Evolutionary conservation across 768 basidiomycete genomes (phyloP).

Genomic region (Asterophora parasitica): DNA sequence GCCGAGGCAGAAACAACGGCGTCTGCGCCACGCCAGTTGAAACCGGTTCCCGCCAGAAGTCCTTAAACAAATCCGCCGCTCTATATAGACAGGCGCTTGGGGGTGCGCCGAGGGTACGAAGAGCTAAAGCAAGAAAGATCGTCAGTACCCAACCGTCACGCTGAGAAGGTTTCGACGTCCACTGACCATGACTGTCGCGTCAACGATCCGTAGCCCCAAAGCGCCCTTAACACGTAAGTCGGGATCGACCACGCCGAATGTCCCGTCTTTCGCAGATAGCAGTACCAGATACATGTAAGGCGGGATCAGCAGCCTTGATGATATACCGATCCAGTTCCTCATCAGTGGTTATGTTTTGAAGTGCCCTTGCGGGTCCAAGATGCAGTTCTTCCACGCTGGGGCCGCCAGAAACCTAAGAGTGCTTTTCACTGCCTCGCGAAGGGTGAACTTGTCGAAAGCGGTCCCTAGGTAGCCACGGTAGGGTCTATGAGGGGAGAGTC

Average conservation of each 20-base stretch:
- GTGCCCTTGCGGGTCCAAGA: slow-evolving; percentile 11
- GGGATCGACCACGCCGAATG: slow-evolving; percentile 28
- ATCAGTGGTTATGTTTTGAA: slow-evolving; percentile 17
- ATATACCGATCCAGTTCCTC: slow-evolving; percentile 16
- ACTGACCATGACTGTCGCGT: slow-evolving; percentile 27
- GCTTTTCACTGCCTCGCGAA: slow-evolving; percentile 19
- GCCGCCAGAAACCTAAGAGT: slow-evolving; percentile 18
- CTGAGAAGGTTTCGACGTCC: no score
- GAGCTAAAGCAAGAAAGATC: slow-evolving; percentile 9
- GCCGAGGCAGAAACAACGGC: no score
- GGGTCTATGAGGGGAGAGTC: slow-evolving; percentile 38
- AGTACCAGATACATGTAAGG: slow-evolving; percentile 25
- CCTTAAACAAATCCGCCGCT: slow-evolving; percentile 21
- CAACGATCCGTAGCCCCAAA: slow-evolving; percentile 28
- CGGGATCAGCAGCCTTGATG: slow-evolving; percentile 6
- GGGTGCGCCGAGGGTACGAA: slow-evolving; percentile 18
- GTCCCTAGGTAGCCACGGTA: slow-evolving; percentile 19
- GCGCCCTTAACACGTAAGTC: slow-evolving; percentile 28
- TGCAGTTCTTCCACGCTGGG: slow-evolving; percentile 16
- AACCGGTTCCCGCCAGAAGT: slow-evolving; percentile 1
- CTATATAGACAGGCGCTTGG: slow-evolving; percentile 17
- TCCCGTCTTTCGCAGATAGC: slow-evolving; percentile 21
- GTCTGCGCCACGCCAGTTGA: no score
- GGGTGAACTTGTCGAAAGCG: slow-evolving; percentile 18
- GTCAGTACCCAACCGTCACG: no score